These are phyloP conservation scores for Plasmodium fragile DNA, from an alignment of 169 alveolate species.

Conservation along the genomic window DNA sequence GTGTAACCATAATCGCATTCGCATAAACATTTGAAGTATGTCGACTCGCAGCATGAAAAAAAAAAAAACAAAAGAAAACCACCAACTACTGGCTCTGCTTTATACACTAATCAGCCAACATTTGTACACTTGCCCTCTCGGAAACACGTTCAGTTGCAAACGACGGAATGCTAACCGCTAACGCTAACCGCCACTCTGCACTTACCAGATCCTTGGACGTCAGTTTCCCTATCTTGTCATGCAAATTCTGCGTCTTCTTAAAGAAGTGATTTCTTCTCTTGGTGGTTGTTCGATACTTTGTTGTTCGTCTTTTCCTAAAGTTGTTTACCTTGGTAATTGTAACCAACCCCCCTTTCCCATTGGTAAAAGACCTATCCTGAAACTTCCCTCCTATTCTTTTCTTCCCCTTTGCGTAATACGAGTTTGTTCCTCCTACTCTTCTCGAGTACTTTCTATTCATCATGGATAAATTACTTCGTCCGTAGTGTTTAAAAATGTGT, in stretches of 20 bases:
- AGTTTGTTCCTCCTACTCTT: conserved; percentile 15
- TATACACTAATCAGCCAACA: neutral
- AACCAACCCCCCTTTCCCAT: neutral
- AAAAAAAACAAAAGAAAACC: neutral
- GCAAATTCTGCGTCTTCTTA: conserved; percentile 42
- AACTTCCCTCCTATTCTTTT: conserved; percentile 26
- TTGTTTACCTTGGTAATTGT: conserved; percentile 11
- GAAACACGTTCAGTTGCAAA: neutral
- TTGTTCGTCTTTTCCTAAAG: conserved; percentile 28
- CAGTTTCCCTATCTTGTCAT: conserved; percentile 61
- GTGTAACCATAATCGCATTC: neutral
- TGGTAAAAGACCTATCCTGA: conserved; percentile 14
- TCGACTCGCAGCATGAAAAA: neutral
- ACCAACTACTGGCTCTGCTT: neutral
- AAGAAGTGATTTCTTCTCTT: conserved; percentile 43
- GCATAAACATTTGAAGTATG: neutral
- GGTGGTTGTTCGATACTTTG: neutral
- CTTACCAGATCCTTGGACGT: conserved; percentile 71
- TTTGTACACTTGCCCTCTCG: neutral
- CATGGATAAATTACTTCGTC: conserved; percentile 69
- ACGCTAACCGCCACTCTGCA: neutral
- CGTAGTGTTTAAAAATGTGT: conserved; percentile 60
- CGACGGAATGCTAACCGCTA: neutral
- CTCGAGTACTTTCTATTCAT: conserved; percentile 51
- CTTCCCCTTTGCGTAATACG: conserved; percentile 19